Base-by-base conservation (phyloP, 2,329 filamentous ascomycete species). In the Colletotrichum acutatum region DNA sequence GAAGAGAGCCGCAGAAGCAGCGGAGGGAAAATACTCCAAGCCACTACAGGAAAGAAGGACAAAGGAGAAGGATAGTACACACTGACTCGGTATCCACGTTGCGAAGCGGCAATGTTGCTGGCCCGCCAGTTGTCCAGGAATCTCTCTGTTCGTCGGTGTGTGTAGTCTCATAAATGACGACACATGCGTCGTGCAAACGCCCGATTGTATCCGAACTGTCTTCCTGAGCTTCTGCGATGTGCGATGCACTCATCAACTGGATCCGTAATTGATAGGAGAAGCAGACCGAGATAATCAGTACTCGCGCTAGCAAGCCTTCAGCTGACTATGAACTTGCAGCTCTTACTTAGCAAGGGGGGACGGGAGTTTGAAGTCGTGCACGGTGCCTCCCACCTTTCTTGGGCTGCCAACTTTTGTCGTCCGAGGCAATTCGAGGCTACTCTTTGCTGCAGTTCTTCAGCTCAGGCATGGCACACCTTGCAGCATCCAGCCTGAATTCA, bases 121-220 rank as follows among this genome's bases (percentile, higher is more conserved):
- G 54, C n/a, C 26, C n/a, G 11, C 37, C 11, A 37, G 32, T 34
- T 22, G 12, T 19, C 22, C 8, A 6, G 19, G 28, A 34, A 19
- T 49, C 53, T 68, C 24, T 30, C 11, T 49, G 19, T 28, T 59
- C 52, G 28, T 72, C 37, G 59, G 30, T 69, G 42, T 19, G 58
- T 59, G 24, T 37, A 72, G 53, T 69, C 64, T 64, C 53, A 64
- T 63, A 30, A 57, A 64, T 69, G 66, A 72, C 60, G 70, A 72
- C 69, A 61, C 32, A 24, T 16, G 62, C 37, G 65, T 37, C 58
- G 46, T 22, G 53, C 28, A n/a, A 72, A 63, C 42, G 52, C 69
- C 69, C 58, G 63, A 37, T 42, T 37, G 37, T 37, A 53, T 56
- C 59, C 53, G 37, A 26, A 59, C 59, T 56, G 65, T 68, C 52